phyloP scores from a whole-genome alignment of 441 rosid genomes.

The Rhodomyrtus psidioides region DNA sequence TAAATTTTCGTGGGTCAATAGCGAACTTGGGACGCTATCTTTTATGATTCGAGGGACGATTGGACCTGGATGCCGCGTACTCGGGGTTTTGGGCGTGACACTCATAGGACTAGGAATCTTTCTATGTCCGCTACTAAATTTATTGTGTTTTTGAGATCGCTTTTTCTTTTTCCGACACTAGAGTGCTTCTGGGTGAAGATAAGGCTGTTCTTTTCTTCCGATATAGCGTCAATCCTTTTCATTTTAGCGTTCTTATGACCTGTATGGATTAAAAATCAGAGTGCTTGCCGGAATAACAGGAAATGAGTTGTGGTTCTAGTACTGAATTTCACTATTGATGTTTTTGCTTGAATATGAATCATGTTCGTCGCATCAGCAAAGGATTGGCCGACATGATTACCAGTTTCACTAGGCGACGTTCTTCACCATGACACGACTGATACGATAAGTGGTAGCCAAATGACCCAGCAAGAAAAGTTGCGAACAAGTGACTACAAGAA shows the following conservation, averaged over 20 bases:
- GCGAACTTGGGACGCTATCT: too few species aligned
- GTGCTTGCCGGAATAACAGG: not conserved
- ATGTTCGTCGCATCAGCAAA: not conserved
- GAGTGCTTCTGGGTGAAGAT: not conserved
- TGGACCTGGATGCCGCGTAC: too few species aligned
- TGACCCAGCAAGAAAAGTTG: not conserved
- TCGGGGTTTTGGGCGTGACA: too few species aligned
- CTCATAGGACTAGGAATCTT: not conserved
- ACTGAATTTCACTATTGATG: not conserved
- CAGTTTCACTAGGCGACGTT: not conserved
- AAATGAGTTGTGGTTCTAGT: not conserved
- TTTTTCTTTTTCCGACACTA: not conserved
- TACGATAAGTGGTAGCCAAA: not conserved
- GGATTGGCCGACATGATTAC: not conserved
- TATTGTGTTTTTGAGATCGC: not conserved
- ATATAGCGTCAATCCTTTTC: not conserved
- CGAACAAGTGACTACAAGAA: not conserved
- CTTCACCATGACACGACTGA: not conserved
- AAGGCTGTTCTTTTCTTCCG: not conserved
- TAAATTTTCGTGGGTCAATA: too few species aligned
- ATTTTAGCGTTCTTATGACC: not conserved
- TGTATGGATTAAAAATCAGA: not conserved
- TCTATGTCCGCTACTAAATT: not conserved
- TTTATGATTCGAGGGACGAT: too few species aligned
- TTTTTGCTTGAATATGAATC: not conserved